A percentile compares a stretch with the other conserved stretches of the same genome.
phyloP scores from a whole-genome alignment of 23 red algal species.

The Gracilaria caudata region DNA sequence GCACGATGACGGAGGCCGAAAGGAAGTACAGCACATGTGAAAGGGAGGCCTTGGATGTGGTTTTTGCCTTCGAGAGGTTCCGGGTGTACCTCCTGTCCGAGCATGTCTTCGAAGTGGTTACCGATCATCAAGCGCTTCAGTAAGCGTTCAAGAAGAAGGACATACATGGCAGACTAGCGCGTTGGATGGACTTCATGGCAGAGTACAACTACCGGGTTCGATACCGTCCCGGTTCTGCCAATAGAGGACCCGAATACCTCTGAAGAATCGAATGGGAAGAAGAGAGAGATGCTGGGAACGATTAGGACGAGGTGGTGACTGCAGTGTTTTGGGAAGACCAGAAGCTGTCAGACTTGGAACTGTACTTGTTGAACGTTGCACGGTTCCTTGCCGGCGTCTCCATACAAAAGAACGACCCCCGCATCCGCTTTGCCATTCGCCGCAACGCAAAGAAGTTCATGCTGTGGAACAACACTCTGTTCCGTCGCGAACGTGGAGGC shows the following conservation, averaged over 20 bases:
- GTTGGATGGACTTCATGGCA: slow-evolving; percentile 25
- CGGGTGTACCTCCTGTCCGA: not conserved
- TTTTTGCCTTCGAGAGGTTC: slow-evolving; percentile 20
- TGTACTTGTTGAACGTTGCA: not conserved
- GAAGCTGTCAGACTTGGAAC: not conserved
- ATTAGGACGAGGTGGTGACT: not conserved
- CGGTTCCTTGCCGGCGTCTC: not conserved
- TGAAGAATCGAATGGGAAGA: not conserved
- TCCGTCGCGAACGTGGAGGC: not conserved
- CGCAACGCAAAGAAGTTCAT: slow-evolving; percentile 28
- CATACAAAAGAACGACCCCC: not conserved
- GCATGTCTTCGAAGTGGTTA: not conserved
- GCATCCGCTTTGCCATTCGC: not conserved
- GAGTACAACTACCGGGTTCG: slow-evolving; percentile 7
- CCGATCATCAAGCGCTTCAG: not conserved
- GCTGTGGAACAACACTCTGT: slow-evolving; percentile 30
- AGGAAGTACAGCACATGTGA: slow-evolving; percentile 1
- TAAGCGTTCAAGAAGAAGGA: slow-evolving; percentile 16
- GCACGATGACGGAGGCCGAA: not conserved
- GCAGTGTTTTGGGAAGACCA: not conserved
- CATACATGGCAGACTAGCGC: not conserved
- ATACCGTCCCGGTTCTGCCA: not conserved
- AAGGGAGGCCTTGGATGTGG: not conserved
- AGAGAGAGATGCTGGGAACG: not conserved
- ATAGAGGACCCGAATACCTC: not conserved